A percentile compares a stretch with the other conserved stretches of the same genome.
Conservation (phyloP, 2,329 filamentous ascomycete genomes). For the Ascochyta koolunga region DNA sequence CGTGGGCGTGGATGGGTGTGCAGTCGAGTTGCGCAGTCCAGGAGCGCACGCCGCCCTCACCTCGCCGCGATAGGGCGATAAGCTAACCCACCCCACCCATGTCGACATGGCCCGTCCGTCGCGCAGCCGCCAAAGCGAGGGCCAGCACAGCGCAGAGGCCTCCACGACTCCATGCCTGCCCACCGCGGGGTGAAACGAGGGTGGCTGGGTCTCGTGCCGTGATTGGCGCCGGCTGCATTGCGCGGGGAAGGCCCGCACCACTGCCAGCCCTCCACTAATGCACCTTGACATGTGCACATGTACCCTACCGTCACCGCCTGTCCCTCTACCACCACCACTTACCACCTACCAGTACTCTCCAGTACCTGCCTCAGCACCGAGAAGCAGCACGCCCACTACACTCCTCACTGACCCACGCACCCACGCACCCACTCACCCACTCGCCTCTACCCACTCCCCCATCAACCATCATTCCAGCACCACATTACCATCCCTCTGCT, state of each 20-base stretch:
- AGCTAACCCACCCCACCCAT: constrained; percentile 6
- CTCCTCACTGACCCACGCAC: no score
- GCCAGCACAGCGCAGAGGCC: not conserved
- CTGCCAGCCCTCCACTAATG: not conserved
- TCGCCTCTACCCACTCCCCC: no score
- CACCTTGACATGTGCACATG: constrained; percentile 6
- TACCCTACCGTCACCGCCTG: not conserved
- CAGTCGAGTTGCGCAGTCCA: not conserved
- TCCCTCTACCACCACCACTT: no score
- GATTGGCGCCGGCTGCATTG: no score
- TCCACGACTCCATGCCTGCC: constrained; percentile 7
- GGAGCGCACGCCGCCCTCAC: no score
- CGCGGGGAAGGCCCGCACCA: constrained; percentile 11
- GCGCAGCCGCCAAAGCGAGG: constrained; percentile 10
- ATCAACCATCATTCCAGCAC: no score
- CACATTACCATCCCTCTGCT: no score
- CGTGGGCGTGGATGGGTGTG: not conserved
- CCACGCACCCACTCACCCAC: no score
- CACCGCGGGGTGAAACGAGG: constrained; percentile 12
- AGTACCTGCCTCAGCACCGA: no score
- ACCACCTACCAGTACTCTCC: no score
- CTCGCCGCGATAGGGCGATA: constrained; percentile 9
- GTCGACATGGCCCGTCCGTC: no score
- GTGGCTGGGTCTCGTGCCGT: constrained; percentile 1
- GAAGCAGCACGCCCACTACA: no score